Evolutionary conservation across 306 rosid genomes (phyloP).

Genomic region (Myrica gale): DNA sequence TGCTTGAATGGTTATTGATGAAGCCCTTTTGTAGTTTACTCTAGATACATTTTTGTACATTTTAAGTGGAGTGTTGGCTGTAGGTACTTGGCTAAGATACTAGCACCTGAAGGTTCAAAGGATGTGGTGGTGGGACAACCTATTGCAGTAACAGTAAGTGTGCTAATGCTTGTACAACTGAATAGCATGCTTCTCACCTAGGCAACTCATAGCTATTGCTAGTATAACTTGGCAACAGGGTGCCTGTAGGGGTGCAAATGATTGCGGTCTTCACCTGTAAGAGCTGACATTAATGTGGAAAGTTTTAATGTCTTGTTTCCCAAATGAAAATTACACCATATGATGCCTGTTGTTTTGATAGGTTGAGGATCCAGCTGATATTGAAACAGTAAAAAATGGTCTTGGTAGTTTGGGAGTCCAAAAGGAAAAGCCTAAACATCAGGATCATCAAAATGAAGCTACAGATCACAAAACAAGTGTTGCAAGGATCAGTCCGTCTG

Average conservation of each 20-base stretch:
- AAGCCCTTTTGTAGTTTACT: conserved; percentile 10
- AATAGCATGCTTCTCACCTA: conserved; percentile 23
- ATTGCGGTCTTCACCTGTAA: not conserved
- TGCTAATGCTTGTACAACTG: conserved; percentile 25
- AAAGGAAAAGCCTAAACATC: conserved; percentile 52
- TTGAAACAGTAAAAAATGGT: conserved; percentile 67
- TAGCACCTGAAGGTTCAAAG: conserved; percentile 85
- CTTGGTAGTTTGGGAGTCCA: conserved; percentile 43
- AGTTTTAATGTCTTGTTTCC: conserved; percentile 24
- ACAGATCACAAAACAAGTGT: conserved; percentile 41
- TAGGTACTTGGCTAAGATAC: conserved; percentile 88
- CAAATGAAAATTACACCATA: conserved; percentile 27
- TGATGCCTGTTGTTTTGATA: conserved; percentile 32
- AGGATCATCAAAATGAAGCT: conserved; percentile 40
- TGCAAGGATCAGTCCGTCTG: conserved; percentile 84
- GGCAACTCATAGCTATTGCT: conserved; percentile 8
- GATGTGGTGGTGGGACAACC: conserved; percentile 93
- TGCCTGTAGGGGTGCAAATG: conserved; percentile 12
- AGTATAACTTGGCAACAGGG: conserved; percentile 2
- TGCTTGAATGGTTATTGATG: conserved; percentile 8
- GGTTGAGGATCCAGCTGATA: conserved; percentile 85
- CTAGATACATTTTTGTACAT: conserved; percentile 4
- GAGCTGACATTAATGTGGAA: not conserved
- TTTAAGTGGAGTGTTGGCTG: conserved; percentile 22
- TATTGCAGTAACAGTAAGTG: conserved; percentile 92